Evolutionary conservation across 805 yeast species (phyloP), one percentile per base, ranked within the genome.

Genomic region (Scheffersomyces ergatensis): DNA sequence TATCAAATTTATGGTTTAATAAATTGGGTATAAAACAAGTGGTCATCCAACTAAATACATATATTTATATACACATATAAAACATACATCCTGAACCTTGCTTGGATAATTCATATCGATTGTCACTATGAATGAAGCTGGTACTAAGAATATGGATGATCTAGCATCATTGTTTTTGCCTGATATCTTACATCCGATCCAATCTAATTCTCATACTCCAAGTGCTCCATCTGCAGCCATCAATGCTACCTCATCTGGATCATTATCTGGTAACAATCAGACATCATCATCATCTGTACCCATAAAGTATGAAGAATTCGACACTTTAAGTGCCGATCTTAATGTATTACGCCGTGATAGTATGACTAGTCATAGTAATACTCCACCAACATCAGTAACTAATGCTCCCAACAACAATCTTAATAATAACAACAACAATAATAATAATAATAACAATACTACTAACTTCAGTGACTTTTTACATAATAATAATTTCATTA

Each of bases 161-260:
- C 55, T 70, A 17, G 65, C 74, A 34, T 59, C 72, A 31, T 54
- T 70, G 33, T 70, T 70, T 37, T 52, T 70, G 23, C 73, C 72
- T 2, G 73, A 68, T 40, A 59, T 65, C 29, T 53, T 67, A 19
- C 65, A 64, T 37, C 53, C 51, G 3, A 17, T 46, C 8, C 42
- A 38, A 26, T 26, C 42, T 21, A 19, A 8, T 19, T 20, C 25
- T 12, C 31, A 38, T 25, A 23, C 39, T 11, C 34, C 29, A 19
- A 11, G 15, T 11, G 24, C 13, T 25, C 9, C 24, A 7, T 21
- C 24, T 21, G 24, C 24, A 21, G 24, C 24, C 9, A 21, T 21
- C 24, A 17, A 13, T 31, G 19, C 42, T 32, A 33, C 39, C 31
- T 13, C 21, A 13, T 19, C 40, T 32, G 35, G 33, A 16, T 17